Conservation (phyloP, 192 early-diverging fungal species). For the Rhizophagus clarus region DNA sequence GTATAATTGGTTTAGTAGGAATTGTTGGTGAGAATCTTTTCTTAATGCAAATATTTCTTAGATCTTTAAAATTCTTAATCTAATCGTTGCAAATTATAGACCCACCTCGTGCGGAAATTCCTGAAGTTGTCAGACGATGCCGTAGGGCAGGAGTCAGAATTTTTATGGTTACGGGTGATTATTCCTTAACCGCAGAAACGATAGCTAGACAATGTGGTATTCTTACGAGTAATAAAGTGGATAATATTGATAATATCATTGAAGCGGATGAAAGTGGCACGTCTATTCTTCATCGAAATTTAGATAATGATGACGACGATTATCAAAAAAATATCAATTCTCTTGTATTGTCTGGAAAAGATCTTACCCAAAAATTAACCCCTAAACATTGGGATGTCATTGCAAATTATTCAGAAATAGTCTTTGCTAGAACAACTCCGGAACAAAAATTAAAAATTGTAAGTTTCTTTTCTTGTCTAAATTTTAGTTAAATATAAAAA, state of each 20-base stretch:
- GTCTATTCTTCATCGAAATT: background rate
- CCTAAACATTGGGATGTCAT: conserved; percentile 71
- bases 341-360: background rate
- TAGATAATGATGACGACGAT: background rate
- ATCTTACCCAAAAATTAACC: conserved; percentile 45
- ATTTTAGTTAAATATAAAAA: conserved; percentile 67
- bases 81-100: conserved; percentile 40
- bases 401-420: conserved; percentile 70
- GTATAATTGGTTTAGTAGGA: conserved; percentile 72
- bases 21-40: conserved; percentile 48
- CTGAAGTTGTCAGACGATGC: conserved; percentile 58
- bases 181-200: conserved; percentile 72
- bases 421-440: conserved; percentile 87
- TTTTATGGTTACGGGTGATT: conserved; percentile 89
- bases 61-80: background rate
- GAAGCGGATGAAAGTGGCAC: conserved; percentile 22
- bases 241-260: conserved; percentile 40
- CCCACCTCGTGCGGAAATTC: conserved; percentile 80
- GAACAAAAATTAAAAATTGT: conserved; percentile 79
- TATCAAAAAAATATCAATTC: conserved; percentile 19
- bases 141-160: conserved; percentile 71
- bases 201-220: conserved; percentile 82
- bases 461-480: conserved; percentile 34
- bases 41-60: background rate
- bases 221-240: conserved; percentile 43